Base-by-base conservation (phyloP, 108 stramenopile genomes). In the Cafeteria roenbergensis region DNA sequence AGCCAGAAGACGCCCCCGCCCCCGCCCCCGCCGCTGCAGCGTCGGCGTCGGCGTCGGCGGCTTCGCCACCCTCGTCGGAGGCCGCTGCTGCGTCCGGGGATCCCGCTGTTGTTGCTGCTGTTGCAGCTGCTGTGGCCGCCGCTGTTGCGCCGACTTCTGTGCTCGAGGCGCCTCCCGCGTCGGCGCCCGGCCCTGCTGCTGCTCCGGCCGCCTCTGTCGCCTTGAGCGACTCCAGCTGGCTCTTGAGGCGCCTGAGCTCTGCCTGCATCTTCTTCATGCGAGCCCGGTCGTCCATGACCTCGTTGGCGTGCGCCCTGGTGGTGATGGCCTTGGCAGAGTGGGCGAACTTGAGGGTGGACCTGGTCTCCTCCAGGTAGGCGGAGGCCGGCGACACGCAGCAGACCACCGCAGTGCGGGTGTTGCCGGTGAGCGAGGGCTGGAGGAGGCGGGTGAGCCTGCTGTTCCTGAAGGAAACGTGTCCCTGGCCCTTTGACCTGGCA, bases 391-490 rank as follows among this genome's bases (percentile, higher is more conserved):
- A 92, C 29, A 88, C 87, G 71, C 94, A 94, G 69, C 95, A 95
- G 58, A 99, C 79, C 64, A 97, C 85, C 28, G 95, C 90, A 64
- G 90, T 86, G 56, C 83, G 75, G 32, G 94, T 90, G 81, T 95
- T 94, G 12, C 95, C 95, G 26, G 84, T 84, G 9, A 99, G 76
- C 32, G 86, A 86, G 0, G 97, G 92, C 80, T 99, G 95, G n/a
- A 99, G 77, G 58, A 99, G 84, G 34, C 92, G 78, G 28, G 97
- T 99, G 34, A 99, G 78, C 76, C 95, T 97, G 30, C 85, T 87
- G 82, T 99, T 95, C 35, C 95, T 85, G 66, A 77, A 81, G 53
- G 48, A 38, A 30, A 79, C 77, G 56, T 78, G 31, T n/a, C 24
- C 42, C 68, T 91, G 87, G 14, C 75, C n/a, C 24, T 34, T 29